Evolutionary conservation across 2,329 filamentous ascomycete genomes (phyloP).

Genomic region (Truncatella angustata): DNA sequence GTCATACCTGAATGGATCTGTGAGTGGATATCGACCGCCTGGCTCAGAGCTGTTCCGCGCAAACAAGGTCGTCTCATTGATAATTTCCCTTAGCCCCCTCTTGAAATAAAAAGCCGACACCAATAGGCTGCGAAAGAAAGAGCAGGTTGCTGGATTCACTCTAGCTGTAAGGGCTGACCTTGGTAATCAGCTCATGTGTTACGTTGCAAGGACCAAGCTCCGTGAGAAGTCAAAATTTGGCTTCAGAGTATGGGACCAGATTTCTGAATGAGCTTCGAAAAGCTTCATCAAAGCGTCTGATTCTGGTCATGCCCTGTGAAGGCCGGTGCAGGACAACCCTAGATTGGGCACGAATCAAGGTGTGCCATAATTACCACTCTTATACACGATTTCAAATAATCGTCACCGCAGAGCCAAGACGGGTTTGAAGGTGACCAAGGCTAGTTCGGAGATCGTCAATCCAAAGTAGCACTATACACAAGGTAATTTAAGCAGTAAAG

Average conservation of each 20-base stretch:
- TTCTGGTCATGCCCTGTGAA: constrained; percentile 58
- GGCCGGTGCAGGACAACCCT: constrained; percentile 33
- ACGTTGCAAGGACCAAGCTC: background rate
- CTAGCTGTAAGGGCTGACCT: constrained; percentile 20
- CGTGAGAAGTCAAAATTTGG: background rate
- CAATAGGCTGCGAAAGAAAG: constrained; percentile 27
- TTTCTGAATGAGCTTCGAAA: background rate
- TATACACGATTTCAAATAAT: too few relatives aligned
- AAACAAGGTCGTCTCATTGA: constrained; percentile 23
- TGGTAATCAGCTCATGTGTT: constrained; percentile 32
- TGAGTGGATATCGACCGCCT: constrained; percentile 27
- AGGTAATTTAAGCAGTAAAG: too few relatives aligned
- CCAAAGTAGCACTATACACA: too few relatives aligned
- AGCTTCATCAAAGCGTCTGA: constrained; percentile 35
- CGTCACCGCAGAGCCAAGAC: too few relatives aligned
- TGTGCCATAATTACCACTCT: constrained; percentile 17
- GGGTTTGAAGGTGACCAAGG: too few relatives aligned
- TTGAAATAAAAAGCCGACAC: constrained; percentile 28
- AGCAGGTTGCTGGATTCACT: constrained; percentile 26
- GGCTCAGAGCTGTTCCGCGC: constrained; percentile 23
- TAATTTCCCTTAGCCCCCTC: constrained; percentile 23
- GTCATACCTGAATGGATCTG: constrained; percentile 23
- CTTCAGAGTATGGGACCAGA: too few relatives aligned
- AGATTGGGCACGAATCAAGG: constrained; percentile 44
- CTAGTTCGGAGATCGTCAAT: too few relatives aligned